Percentiles rank a stretch among this genome's conserved stretches.
phyloP scores from a whole-genome alignment of 75 land plant genomes.

The Sequoiadendron giganteum region DNA sequence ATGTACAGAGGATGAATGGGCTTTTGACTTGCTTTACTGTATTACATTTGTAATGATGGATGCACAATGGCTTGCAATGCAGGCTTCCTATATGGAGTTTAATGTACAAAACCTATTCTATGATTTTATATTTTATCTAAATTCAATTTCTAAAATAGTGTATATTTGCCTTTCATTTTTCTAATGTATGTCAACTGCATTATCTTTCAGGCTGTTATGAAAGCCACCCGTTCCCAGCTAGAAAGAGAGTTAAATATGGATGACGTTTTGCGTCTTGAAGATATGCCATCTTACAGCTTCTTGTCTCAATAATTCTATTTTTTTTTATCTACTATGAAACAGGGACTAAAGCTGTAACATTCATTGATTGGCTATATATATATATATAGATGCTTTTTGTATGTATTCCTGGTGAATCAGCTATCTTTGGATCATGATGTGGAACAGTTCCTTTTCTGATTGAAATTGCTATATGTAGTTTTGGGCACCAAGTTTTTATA shows the following conservation, averaged over 20 bases:
- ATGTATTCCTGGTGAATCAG: neutral
- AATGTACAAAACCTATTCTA: constrained; percentile 47
- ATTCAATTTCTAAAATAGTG: neutral
- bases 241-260: constrained; percentile 83
- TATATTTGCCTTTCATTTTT: neutral
- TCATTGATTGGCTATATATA: neutral
- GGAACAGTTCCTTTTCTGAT: neutral
- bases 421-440: neutral
- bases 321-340: neutral
- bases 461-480: neutral
- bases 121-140: neutral
- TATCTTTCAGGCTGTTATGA: constrained; percentile 71
- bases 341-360: neutral
- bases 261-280: constrained; percentile 71
- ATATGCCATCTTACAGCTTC: constrained; percentile 36
- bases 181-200: neutral
- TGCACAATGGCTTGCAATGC: constrained; percentile 89
- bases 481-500: neutral
- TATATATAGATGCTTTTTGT: neutral
- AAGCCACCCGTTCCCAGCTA: constrained; percentile 78
- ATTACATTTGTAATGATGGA: constrained; percentile 93
- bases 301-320: neutral
- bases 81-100: constrained; percentile 97
- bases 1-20: constrained; percentile 75
- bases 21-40: constrained; percentile 95